A percentile compares a stretch with the other conserved stretches of the same genome.
Evolutionary conservation across 2,329 filamentous ascomycete species (phyloP).

Genomic region (Penicillium sp.): DNA sequence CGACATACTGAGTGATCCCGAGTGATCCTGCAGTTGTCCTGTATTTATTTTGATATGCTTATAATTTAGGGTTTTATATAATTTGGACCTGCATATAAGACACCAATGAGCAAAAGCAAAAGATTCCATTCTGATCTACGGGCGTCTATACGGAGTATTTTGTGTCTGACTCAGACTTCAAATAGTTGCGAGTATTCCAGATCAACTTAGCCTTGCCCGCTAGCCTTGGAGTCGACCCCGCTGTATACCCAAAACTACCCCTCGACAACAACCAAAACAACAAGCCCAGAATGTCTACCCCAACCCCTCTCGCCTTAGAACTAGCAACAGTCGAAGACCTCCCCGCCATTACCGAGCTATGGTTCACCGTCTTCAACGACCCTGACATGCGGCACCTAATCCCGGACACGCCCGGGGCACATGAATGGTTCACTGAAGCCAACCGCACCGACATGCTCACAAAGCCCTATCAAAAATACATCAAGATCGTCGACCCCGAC

Average conservation of each 20-base stretch:
- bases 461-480: constrained; percentile 25
- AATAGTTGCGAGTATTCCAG: neutral
- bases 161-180: neutral
- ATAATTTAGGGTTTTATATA: neutral
- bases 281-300: neutral
- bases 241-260: neutral
- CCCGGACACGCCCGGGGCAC: constrained; percentile 29
- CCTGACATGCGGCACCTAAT: constrained; percentile 19
- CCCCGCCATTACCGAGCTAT: constrained; percentile 23
- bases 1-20: constrained; percentile 7
- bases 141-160: neutral
- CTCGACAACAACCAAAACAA: neutral
- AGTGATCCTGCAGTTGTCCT: neutral
- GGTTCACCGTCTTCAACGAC: constrained; percentile 26
- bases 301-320: constrained; percentile 7
- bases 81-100: neutral
- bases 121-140: neutral
- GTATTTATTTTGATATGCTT: neutral
- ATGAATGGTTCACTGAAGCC: constrained; percentile 25
- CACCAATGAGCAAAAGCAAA: neutral
- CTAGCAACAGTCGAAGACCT: constrained; percentile 23
- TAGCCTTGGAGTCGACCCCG: neutral
- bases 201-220: neutral
- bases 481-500: constrained; percentile 27
- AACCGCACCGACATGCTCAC: constrained; percentile 21